A percentile compares a stretch with the other conserved stretches of the same genome.
Conservation (phyloP, 192 early-diverging fungal species). For the Coemansia sp. region DNA sequence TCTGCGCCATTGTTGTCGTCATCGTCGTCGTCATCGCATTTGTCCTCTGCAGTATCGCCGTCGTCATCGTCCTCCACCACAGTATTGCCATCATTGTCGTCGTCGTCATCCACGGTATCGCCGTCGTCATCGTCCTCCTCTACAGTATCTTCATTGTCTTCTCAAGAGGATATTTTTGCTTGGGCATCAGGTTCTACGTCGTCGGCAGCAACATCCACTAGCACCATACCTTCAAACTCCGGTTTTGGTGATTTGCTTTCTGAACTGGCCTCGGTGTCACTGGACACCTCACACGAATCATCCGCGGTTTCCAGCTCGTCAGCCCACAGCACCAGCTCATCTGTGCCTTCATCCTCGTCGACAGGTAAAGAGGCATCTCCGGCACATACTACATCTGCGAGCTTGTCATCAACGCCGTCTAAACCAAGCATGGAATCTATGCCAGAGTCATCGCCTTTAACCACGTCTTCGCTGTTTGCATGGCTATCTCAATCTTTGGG, state of each 20-base stretch:
- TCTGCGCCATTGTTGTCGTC: neutral
- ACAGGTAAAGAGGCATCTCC: no score
- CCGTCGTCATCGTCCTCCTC: no score
- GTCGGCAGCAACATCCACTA: neutral
- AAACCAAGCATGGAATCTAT: no score
- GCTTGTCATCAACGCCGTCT: no score
- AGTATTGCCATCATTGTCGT: no score
- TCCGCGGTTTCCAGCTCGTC: no score
- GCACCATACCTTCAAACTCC: neutral
- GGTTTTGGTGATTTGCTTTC: neutral
- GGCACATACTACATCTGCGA: no score
- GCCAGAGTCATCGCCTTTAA: no score
- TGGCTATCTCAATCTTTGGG: neutral
- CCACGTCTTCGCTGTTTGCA: neutral
- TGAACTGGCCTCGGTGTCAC: neutral
- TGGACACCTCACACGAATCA: neutral
- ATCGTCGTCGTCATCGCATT: neutral
- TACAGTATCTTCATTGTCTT: no score
- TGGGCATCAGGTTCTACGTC: neutral
- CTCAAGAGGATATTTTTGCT: no score
- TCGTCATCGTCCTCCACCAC: no score
- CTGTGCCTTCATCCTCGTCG: neutral
- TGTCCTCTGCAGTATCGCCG: neutral
- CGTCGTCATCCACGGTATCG: no score
- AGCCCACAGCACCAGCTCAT: neutral